A percentile compares a stretch with the other conserved stretches of the same genome.
phyloP scores from a whole-genome alignment of 176 grass and related monocot genomes.

The Aegilops tauschii region DNA sequence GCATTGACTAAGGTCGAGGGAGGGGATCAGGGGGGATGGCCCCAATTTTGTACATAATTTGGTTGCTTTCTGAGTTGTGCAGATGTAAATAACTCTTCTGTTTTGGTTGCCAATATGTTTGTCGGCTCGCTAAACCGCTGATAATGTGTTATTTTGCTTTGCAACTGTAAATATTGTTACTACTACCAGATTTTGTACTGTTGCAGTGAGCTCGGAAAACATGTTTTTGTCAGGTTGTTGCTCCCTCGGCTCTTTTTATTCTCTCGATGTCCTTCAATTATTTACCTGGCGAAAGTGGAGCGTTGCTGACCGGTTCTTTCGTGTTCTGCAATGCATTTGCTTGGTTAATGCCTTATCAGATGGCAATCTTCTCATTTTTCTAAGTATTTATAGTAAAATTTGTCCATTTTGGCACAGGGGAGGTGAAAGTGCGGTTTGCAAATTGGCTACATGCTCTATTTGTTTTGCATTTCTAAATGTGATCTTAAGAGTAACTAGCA shows the following conservation, averaged over 20 bases:
- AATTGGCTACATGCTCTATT: neutral
- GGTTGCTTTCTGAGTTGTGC: constrained; percentile 4
- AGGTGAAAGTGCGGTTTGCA: neutral
- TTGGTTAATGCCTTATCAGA: neutral
- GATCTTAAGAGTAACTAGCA: too few species aligned
- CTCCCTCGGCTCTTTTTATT: neutral
- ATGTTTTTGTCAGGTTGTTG: neutral
- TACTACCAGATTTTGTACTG: constrained; percentile 2
- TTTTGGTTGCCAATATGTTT: neutral
- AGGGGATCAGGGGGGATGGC: neutral
- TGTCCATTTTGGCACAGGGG: neutral
- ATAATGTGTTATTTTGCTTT: neutral
- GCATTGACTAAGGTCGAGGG: neutral
- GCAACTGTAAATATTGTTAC: constrained; percentile 33
- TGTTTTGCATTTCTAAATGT: too few species aligned
- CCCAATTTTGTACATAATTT: constrained; percentile 33
- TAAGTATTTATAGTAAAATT: neutral
- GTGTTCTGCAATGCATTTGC: neutral
- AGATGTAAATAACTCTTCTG: constrained; percentile 18
- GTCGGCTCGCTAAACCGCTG: neutral
- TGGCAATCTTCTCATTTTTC: neutral
- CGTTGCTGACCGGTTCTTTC: neutral
- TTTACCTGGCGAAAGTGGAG: neutral
- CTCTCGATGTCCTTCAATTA: neutral
- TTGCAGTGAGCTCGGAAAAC: neutral